Base-by-base conservation (phyloP, 768 basidiomycete species). In the Xerocomellus dryophilus region DNA sequence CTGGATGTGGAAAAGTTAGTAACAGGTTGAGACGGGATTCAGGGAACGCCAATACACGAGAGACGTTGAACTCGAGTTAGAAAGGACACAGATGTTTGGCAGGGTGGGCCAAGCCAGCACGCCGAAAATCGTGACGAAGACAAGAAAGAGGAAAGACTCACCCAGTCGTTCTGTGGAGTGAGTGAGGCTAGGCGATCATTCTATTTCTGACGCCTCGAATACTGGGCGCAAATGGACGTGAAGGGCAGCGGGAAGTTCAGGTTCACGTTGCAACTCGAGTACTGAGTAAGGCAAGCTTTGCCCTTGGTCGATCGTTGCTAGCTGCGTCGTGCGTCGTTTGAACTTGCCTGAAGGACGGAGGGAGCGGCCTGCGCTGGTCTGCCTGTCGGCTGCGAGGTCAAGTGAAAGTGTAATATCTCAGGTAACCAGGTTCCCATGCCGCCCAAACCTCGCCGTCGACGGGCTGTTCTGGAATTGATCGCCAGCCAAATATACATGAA, bases 111-210 rank as follows among this genome's bases (percentile, higher is more conserved):
- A n/a, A 36, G 45, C 48, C 42, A 50, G 20, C 35, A 49, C 27
- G 15, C 27, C 43, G 9, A 12, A 32, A 35, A 2, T 12, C 5
- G 29, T 32, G 43, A 43, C 8, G 41, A 51, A 51, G 52, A 43
- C 35, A 45, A 47, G 29, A 48, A 42, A 32, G 43, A 48, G 49
- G 21, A 20, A 39, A 23, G 15, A 47, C 65, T 62, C 51, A 63
- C 66, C 43, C 25, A 38, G 57, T 57, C 32, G 64, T 52, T 54
- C 47, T 32, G 56, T 40, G 35, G 40, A 35, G 34, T 34, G 39
- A 57, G 40, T n/a, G 47, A 43, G 54, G 49, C 66, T 66, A 66
- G 47, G 56, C 39, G 43, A 47, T 54, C 65, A 68, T 68, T 54
- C 25, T 25, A 25, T 25, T 25, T 25, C 46, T 27, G 43, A 43